Conservation (phyloP, 768 basidiomycete species). For the Suillus occidentalis region DNA sequence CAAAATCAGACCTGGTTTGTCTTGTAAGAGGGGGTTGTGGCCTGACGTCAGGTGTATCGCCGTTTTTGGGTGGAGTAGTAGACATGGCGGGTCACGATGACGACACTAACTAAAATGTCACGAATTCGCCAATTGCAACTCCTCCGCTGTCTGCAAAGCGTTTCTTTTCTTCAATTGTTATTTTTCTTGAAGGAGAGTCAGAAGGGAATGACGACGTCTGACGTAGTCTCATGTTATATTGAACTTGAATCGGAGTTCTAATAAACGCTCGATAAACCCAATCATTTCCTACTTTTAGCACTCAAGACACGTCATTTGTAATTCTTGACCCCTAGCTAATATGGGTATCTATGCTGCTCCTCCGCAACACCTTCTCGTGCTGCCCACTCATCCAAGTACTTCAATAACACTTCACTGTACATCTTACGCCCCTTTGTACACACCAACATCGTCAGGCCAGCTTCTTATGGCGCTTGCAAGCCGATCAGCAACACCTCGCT, state of each 20-base stretch:
- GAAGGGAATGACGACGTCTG: slow-evolving; percentile 42
- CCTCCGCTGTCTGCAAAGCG: too few species aligned
- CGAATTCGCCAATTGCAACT: too few species aligned
- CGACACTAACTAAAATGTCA: too few species aligned
- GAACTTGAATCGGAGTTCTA: slow-evolving; percentile 44
- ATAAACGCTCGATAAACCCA: slow-evolving; percentile 13
- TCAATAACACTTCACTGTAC: slow-evolving; percentile 20
- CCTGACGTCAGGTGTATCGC: slow-evolving; percentile 39
- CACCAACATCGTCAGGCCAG: slow-evolving; percentile 61
- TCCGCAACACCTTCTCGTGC: slow-evolving; percentile 18
- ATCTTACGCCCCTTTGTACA: slow-evolving; percentile 29
- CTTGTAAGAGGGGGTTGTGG: slow-evolving; percentile 23
- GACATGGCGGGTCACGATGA: slow-evolving; percentile 13
- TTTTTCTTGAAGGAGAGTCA: slow-evolving; percentile 29
- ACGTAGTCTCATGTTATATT: slow-evolving; percentile 43
- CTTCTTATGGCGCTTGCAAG: slow-evolving; percentile 63
- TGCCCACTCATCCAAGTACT: slow-evolving; percentile 27
- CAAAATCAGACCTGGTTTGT: slow-evolving; percentile 64
- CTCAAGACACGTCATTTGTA: slow-evolving; percentile 36
- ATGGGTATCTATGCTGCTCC: slow-evolving; percentile 13
- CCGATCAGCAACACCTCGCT: slow-evolving; percentile 59
- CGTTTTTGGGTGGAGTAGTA: slow-evolving; percentile 31
- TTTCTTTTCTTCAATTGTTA: neutral
- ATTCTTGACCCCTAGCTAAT: slow-evolving; percentile 2
- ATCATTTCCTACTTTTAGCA: slow-evolving; percentile 28